Percentiles rank a stretch among this genome's conserved stretches.
phyloP scores from a whole-genome alignment of 192 early-diverging fungal genomes.

The Umbelopsis ramanniana region DNA sequence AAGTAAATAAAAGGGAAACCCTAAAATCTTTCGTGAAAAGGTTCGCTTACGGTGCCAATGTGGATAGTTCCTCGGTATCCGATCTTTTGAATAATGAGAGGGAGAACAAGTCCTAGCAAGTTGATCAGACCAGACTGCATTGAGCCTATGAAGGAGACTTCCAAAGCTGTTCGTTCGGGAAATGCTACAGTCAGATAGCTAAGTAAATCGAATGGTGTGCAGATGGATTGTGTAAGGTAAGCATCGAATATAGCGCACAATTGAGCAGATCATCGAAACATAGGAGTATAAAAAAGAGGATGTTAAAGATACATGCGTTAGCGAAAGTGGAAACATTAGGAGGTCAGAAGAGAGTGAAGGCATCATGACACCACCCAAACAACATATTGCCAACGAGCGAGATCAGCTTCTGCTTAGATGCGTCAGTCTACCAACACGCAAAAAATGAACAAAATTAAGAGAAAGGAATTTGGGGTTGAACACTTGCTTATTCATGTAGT shows the following conservation, averaged over 20 bases:
- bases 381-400: no score
- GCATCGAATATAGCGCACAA: neutral
- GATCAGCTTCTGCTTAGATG: neutral
- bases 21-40: neutral
- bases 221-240: neutral
- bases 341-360: no score
- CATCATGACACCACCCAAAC: no score
- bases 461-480: neutral
- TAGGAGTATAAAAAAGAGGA: neutral
- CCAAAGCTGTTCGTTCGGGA: constrained; percentile 12
- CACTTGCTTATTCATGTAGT: constrained; percentile 24
- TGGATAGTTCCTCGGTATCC: constrained; percentile 39
- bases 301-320: neutral
- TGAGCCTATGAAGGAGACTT: constrained; percentile 41
- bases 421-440: neutral
- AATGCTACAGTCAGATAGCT: constrained; percentile 1
- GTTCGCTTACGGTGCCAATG: constrained; percentile 27
- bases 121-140: constrained; percentile 27
- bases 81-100: constrained; percentile 31
- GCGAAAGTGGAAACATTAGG: neutral
- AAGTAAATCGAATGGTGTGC: neutral
- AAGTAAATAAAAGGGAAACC: neutral
- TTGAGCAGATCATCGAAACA: neutral
- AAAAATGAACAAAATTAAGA: neutral
- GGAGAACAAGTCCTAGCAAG: constrained; percentile 31